These are phyloP conservation scores for Candida mattraensis DNA, from an alignment of 805 yeast genomes.

Conservation along the genomic window DNA sequence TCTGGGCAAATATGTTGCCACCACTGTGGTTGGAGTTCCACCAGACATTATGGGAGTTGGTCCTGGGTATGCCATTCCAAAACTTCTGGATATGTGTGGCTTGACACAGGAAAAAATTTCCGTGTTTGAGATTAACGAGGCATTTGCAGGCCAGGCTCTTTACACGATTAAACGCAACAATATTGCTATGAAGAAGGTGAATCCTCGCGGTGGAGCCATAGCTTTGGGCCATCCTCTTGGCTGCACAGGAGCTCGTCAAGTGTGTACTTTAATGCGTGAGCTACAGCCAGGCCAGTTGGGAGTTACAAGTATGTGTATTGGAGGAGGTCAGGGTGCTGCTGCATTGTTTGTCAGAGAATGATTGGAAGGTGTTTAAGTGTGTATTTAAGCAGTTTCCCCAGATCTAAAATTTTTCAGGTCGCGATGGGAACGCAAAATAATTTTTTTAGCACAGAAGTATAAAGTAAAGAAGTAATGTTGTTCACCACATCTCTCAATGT, in stretches of 20 bases:
- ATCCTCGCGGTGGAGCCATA: slow-evolving; percentile 95
- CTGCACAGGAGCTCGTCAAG: slow-evolving; percentile 83
- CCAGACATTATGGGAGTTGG: slow-evolving; percentile 98
- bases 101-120: slow-evolving; percentile 64
- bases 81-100: slow-evolving; percentile 47
- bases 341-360: slow-evolving; percentile 80
- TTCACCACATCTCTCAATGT: not conserved
- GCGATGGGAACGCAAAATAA: not conserved
- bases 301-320: slow-evolving; percentile 94
- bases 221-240: slow-evolving; percentile 95
- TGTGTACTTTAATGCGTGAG: slow-evolving; percentile 84
- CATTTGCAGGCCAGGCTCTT: slow-evolving; percentile 93
- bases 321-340: slow-evolving; percentile 99
- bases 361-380: too few species aligned
- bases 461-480: not conserved
- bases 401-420: not conserved
- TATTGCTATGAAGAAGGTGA: slow-evolving; percentile 69
- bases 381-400: slow-evolving; percentile 3
- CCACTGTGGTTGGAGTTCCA: slow-evolving; percentile 87
- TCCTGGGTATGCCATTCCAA: slow-evolving; percentile 94
- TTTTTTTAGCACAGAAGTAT: not conserved
- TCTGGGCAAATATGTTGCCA: slow-evolving; percentile 76
- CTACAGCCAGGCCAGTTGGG: slow-evolving; percentile 80
- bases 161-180: slow-evolving; percentile 67
- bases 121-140: slow-evolving; percentile 90